Evolutionary conservation across 164 flowering plant species (phyloP).

Genomic region (Kingdonia uniflora): DNA sequence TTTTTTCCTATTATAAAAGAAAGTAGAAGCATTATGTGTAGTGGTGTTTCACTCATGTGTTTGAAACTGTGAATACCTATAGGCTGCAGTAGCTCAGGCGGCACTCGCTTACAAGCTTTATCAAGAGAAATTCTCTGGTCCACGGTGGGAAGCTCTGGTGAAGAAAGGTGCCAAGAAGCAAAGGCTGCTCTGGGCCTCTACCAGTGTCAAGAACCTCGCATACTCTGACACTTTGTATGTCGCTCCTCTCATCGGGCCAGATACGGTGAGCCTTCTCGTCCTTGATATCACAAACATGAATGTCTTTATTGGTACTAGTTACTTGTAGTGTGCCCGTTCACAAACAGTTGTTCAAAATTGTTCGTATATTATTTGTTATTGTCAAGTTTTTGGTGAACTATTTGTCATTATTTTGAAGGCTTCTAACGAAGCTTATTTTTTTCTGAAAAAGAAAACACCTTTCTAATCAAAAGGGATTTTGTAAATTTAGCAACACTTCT

Average conservation of each 20-base stretch:
- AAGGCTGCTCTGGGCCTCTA: conserved; percentile 98
- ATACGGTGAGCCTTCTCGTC: conserved; percentile 49
- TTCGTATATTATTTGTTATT: too few species aligned
- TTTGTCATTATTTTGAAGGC: too few species aligned
- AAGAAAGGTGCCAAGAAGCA: conserved; percentile 99
- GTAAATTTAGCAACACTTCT: too few species aligned
- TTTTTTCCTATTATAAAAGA: neutral
- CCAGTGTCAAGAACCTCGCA: conserved; percentile 96
- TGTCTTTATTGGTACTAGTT: too few species aligned
- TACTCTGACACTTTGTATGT: conserved; percentile 90
- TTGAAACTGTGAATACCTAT: conserved; percentile 6
- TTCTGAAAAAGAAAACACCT: too few species aligned
- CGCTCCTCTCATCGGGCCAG: conserved; percentile 95
- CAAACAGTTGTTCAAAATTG: too few species aligned
- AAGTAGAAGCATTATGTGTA: neutral
- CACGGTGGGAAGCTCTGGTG: conserved; percentile 97
- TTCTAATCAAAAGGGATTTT: too few species aligned
- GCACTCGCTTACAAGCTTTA: conserved; percentile 88
- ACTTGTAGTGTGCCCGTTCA: too few species aligned
- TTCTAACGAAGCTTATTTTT: too few species aligned
- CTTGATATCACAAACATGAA: too few species aligned
- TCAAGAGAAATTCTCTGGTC: conserved; percentile 97
- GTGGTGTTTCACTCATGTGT: neutral
- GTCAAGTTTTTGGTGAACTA: too few species aligned
- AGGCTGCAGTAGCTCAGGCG: conserved; percentile 99